A percentile compares a stretch with the other conserved stretches of the same genome.
Evolutionary conservation across 345 rosid genomes (phyloP).

Genomic region (Fremontodendron californicum): DNA sequence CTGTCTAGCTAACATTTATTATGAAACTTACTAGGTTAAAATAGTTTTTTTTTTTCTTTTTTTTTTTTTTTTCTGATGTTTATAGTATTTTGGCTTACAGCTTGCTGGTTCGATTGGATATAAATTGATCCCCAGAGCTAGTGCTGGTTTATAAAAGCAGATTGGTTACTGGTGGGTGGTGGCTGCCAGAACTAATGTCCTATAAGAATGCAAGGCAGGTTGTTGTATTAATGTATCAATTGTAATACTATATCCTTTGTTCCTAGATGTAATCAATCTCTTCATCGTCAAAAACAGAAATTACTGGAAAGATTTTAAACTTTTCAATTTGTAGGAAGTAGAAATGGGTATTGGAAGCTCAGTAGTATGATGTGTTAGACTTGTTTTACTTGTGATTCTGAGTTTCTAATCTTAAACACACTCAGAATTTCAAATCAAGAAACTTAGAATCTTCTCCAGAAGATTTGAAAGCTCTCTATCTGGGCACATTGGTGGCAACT

Average conservation of each 20-base stretch:
- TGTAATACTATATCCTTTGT: not conserved
- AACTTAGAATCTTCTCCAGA: too few species aligned
- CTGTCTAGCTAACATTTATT: not conserved
- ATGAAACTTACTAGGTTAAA: not conserved
- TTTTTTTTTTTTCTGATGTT: not conserved
- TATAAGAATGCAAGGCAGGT: constrained; percentile 7
- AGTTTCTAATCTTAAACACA: too few species aligned
- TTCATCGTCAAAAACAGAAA: too few species aligned
- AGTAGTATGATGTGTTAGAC: too few species aligned
- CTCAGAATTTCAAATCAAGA: too few species aligned
- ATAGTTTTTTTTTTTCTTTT: not conserved
- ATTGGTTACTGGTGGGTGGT: not conserved
- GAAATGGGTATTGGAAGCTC: too few species aligned
- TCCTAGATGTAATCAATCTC: not conserved
- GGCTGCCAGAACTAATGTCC: not conserved
- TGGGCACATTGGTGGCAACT: too few species aligned
- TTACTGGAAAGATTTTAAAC: too few species aligned
- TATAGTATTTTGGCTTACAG: constrained; percentile 23
- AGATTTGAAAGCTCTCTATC: too few species aligned
- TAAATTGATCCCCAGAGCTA: constrained; percentile 26
- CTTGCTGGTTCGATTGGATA: constrained; percentile 39
- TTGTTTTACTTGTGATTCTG: too few species aligned
- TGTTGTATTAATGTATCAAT: not conserved
- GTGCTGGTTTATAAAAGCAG: constrained; percentile 1
- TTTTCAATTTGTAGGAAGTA: too few species aligned